Evolutionary conservation across 106 monocot species (phyloP).

Genomic region (Acorus gramineus): DNA sequence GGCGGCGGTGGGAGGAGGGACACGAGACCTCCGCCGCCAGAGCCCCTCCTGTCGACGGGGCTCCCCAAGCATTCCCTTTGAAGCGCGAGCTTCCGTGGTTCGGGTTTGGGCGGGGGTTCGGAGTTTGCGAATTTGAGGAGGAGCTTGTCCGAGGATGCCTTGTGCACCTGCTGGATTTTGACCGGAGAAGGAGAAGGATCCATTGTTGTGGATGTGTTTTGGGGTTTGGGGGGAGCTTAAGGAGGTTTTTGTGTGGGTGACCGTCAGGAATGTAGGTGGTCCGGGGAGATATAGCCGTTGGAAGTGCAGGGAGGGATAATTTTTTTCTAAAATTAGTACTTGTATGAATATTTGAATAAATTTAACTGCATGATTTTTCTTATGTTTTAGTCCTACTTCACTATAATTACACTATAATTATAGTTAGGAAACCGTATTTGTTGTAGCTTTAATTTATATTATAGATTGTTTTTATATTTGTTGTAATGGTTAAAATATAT

Average conservation of each 20-base stretch:
- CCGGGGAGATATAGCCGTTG: neutral
- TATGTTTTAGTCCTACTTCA: too few species aligned
- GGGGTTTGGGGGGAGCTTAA: conserved; percentile 3
- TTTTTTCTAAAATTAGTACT: too few species aligned
- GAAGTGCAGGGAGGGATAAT: neutral
- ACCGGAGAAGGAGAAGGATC: neutral
- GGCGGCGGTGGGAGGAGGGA: conserved; percentile 31
- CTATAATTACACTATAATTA: too few species aligned
- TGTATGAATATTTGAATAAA: too few species aligned
- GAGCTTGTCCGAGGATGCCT: conserved; percentile 75
- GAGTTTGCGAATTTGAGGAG: conserved; percentile 72
- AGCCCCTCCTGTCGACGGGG: conserved; percentile 3
- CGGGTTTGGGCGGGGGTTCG: conserved; percentile 18
- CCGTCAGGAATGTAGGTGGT: too few species aligned
- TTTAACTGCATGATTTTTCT: too few species aligned
- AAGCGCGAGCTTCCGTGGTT: neutral
- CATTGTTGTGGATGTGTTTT: conserved; percentile 1
- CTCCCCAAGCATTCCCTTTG: neutral
- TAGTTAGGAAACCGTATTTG: too few species aligned
- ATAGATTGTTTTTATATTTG: too few species aligned
- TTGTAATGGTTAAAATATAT: too few species aligned
- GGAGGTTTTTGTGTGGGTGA: neutral
- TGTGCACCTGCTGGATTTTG: conserved; percentile 46
- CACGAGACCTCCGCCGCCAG: conserved; percentile 23
- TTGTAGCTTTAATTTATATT: too few species aligned